Percentiles rank a stretch among this genome's conserved stretches.
Evolutionary conservation across 257 asterid species (phyloP).

Genomic region (Fraxinus excelsior): DNA sequence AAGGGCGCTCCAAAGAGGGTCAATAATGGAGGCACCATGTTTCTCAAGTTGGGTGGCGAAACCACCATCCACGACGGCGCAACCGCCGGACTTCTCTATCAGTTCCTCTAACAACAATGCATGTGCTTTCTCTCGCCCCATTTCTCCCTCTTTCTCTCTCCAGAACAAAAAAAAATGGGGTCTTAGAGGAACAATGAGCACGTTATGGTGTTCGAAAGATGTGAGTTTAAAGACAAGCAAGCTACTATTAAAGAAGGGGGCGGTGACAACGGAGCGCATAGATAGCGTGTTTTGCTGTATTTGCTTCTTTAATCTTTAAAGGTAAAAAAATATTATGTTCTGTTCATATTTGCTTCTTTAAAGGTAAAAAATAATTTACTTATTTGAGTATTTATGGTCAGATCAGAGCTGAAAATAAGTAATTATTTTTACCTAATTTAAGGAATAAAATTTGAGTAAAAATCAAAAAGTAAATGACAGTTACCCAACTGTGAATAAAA

Average conservation of each 20-base stretch:
- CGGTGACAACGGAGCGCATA: conserved; percentile 1
- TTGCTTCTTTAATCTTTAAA: no score
- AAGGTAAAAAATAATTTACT: not conserved
- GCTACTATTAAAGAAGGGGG: not conserved
- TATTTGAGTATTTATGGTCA: no score
- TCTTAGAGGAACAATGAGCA: conserved; percentile 15
- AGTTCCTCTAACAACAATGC: conserved; percentile 43
- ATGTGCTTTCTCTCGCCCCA: conserved; percentile 42
- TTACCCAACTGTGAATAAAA: not conserved
- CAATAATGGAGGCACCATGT: conserved; percentile 74
- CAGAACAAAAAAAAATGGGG: not conserved
- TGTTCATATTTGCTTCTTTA: not conserved
- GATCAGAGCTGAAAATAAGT: not conserved
- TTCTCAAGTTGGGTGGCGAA: conserved; percentile 76
- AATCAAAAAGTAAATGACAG: no score
- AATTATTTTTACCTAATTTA: no score
- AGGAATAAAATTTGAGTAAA: no score
- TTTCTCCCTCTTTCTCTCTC: not conserved
- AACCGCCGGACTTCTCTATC: conserved; percentile 63
- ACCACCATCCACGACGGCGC: conserved; percentile 89
- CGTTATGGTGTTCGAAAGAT: conserved; percentile 17
- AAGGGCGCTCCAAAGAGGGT: conserved; percentile 88
- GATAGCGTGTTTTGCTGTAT: not conserved
- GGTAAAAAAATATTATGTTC: not conserved
- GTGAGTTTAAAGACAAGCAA: not conserved